Percentiles rank a stretch among this genome's conserved stretches.
These are phyloP conservation scores for Marsdenia floribunda DNA, from an alignment of 257 asterid species.

Conservation along the genomic window DNA sequence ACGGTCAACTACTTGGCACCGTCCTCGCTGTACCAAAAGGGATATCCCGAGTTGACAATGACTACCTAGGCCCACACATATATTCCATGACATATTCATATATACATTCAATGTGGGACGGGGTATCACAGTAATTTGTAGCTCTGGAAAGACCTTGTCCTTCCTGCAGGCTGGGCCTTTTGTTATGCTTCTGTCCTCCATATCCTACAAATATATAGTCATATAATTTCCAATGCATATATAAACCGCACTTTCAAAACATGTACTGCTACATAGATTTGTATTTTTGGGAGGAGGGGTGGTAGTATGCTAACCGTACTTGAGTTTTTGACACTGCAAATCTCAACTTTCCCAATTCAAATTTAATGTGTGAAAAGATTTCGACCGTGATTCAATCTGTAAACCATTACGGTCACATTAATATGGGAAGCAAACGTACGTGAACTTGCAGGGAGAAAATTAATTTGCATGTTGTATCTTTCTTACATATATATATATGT, in stretches of 20 bases:
- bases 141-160: conserved; percentile 51
- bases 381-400: conserved; percentile 83
- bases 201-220: conserved; percentile 50
- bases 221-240: conserved; percentile 7
- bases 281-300: too few relatives aligned
- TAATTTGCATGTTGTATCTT: not conserved
- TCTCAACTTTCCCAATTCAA: conserved; percentile 73
- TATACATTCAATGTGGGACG: too few relatives aligned
- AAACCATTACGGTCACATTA: not conserved
- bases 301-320: conserved; percentile 37
- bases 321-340: conserved; percentile 78
- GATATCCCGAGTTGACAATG: too few relatives aligned
- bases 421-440: not conserved
- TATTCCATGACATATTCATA: too few relatives aligned
- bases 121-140: not conserved
- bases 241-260: conserved; percentile 12
- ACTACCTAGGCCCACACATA: too few relatives aligned
- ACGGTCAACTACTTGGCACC: too few relatives aligned
- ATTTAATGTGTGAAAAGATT: conserved; percentile 55
- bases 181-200: conserved; percentile 73
- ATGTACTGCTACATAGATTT: not conserved
- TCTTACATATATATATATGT: too few relatives aligned
- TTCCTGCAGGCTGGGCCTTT: conserved; percentile 74
- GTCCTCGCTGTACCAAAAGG: too few relatives aligned
- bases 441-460: not conserved